A percentile compares a stretch with the other conserved stretches of the same genome.
These are phyloP conservation scores for Erodium moschatum DNA, from an alignment of 441 rosid genomes.

Conservation along the genomic window DNA sequence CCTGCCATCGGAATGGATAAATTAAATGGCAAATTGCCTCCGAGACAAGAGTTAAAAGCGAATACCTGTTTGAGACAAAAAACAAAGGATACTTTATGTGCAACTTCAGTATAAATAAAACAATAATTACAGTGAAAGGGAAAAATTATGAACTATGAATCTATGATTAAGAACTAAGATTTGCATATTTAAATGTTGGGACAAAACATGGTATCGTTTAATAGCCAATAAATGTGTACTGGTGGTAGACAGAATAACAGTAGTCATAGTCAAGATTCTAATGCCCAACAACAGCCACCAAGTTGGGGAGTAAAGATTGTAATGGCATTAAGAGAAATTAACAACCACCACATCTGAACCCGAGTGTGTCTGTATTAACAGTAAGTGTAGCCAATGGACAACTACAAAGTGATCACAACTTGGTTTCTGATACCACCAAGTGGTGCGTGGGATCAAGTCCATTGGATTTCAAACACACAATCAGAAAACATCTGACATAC, in stretches of 20 bases:
- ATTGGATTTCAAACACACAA: background rate
- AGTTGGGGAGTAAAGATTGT: background rate
- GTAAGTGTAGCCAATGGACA: background rate
- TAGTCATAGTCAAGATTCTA: background rate
- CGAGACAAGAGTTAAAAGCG: conserved; percentile 78
- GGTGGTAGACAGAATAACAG: background rate
- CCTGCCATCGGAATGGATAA: conserved; percentile 99
- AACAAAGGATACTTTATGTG: conserved; percentile 18
- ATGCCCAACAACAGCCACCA: background rate
- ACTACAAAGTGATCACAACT: background rate
- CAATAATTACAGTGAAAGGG: conserved; percentile 1
- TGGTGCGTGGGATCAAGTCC: background rate
- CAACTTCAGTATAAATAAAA: background rate
- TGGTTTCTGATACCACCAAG: background rate
- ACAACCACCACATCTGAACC: background rate
- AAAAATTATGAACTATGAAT: background rate
- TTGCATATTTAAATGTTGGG: background rate
- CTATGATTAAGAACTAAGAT: background rate
- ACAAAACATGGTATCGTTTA: background rate
- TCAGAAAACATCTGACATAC: background rate
- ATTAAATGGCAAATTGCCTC: conserved; percentile 97
- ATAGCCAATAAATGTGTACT: background rate
- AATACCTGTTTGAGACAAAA: conserved; percentile 46
- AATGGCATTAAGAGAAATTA: background rate
- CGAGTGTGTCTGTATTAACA: background rate